Evolutionary conservation across 148 eudicot species (phyloP), one percentile per base, ranked within the genome.

Genomic region (Heliamphora exappendiculata): DNA sequence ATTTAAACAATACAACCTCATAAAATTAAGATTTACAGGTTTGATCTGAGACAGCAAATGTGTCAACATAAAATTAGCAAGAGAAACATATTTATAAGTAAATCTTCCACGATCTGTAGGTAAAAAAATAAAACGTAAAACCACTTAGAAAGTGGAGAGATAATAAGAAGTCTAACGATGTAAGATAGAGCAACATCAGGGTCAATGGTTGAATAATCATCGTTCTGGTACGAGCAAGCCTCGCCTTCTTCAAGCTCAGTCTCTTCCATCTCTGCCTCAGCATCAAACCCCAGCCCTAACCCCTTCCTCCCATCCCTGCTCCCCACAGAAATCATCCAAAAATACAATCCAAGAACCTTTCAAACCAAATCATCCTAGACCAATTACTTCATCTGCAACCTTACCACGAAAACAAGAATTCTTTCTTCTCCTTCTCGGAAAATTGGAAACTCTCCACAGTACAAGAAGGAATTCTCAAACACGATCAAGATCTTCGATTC

Each of bases 211-310:
- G 85, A 76, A 79, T 91, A 90, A 72, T 81, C 92, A 67, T 74
- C 81, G 76, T 87, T 82, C 33, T 74, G 79, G 72, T 81, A 86
- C 69, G 84, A 84, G 62, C 78, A 88, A 81, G 97, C 94, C 81
- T 92, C 98, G 53, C 94, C 98, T 84, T 91, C 96, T 86, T 95
- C 97, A 70, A 92, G 87, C 78, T 95, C 97, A 82, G 83, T 67
- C 31, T 87, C 90, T 36, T 84, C 89, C 96, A 89, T 91, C 34
- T 85, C 83, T 75, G 72, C 79, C 22, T 70, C 83, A 74, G 39
- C 39, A 68, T 76, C 81, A 79, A 87, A 80, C 59, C 85, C 90
- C 75, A 86, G 75, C 22, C 84, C 88, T 74, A 83, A n/a, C 82
- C 84, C 78, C 86, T 88, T 87, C 74, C 89, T 88, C 37, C 87